phyloP scores from a whole-genome alignment of 1,284 basidiomycete genomes.

The Cutaneotrichosporon sp. region DNA sequence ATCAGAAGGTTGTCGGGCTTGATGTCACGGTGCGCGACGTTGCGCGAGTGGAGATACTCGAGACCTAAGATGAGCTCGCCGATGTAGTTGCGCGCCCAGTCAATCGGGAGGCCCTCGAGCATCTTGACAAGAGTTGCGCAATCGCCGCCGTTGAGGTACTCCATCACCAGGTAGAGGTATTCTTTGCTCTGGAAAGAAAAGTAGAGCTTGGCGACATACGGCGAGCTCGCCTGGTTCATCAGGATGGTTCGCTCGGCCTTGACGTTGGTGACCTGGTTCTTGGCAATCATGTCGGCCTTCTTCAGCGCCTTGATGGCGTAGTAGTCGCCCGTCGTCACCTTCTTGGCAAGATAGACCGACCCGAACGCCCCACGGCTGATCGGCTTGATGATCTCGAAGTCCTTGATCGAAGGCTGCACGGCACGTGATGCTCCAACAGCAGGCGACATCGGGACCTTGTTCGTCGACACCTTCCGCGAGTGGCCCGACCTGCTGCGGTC shows the following conservation, averaged over 20 bases:
- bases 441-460: slow-evolving; percentile 71
- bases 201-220: slow-evolving; percentile 97
- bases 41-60: slow-evolving; percentile 89
- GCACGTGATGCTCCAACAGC: slow-evolving; percentile 61
- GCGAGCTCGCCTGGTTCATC: slow-evolving; percentile 98
- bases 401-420: slow-evolving; percentile 90
- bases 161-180: slow-evolving; percentile 98
- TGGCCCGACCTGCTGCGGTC: slow-evolving; percentile 2
- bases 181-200: slow-evolving; percentile 98
- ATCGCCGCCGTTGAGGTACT: slow-evolving; percentile 95
- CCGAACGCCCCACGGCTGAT: slow-evolving; percentile 99
- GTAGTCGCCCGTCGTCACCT: slow-evolving; percentile 96
- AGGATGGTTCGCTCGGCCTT: slow-evolving; percentile 99
- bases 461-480: slow-evolving; percentile 14
- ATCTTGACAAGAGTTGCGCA: slow-evolving; percentile 96
- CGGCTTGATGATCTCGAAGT: slow-evolving; percentile 99
- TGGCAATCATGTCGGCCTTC: slow-evolving; percentile 99
- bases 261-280: slow-evolving; percentile 99
- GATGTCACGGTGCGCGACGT: slow-evolving; percentile 96
- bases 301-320: slow-evolving; percentile 99
- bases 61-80: slow-evolving; percentile 94
- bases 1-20: slow-evolving; percentile 98
- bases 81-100: slow-evolving; percentile 95
- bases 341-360: slow-evolving; percentile 96
- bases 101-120: slow-evolving; percentile 86